phyloP scores from a whole-genome alignment of 345 rosid genomes.

The Pistacia vera region DNA sequence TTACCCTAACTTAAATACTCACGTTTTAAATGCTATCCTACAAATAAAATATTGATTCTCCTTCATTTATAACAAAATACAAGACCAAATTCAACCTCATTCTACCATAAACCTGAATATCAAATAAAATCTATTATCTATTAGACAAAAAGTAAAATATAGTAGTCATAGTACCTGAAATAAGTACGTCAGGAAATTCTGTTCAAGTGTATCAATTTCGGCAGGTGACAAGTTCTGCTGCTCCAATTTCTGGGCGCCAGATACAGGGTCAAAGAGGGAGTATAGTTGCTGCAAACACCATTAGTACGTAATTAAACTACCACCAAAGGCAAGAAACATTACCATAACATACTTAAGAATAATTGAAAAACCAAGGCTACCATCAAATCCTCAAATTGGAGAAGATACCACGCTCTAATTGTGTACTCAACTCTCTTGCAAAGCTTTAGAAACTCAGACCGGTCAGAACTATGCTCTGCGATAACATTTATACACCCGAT shows the following conservation, averaged over 20 bases:
- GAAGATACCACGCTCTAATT: constrained; percentile 93
- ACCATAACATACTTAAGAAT: neutral
- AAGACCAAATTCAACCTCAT: neutral
- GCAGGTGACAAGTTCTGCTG: constrained; percentile 67
- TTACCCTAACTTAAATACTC: neutral
- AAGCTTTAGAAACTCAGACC: constrained; percentile 83
- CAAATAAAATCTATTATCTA: neutral
- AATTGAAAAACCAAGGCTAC: constrained; percentile 31
- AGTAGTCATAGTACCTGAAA: constrained; percentile 62
- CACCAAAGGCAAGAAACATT: constrained; percentile 14
- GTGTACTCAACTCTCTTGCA: constrained; percentile 95
- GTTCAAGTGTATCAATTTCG: constrained; percentile 83
- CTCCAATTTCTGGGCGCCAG: constrained; percentile 72
- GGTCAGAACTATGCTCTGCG: constrained; percentile 70
- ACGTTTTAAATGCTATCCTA: neutral
- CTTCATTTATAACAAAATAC: neutral
- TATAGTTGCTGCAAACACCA: constrained; percentile 75
- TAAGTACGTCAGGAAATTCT: constrained; percentile 77
- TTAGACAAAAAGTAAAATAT: neutral
- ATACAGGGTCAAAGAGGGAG: constrained; percentile 87
- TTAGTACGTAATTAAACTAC: constrained; percentile 14
- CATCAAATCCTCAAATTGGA: constrained; percentile 96
- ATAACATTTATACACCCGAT: neutral
- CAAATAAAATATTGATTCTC: neutral
- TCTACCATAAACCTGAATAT: neutral